These are phyloP conservation scores for Phaseolus coccineus DNA, from an alignment of 331 rosid species.

Conservation along the genomic window DNA sequence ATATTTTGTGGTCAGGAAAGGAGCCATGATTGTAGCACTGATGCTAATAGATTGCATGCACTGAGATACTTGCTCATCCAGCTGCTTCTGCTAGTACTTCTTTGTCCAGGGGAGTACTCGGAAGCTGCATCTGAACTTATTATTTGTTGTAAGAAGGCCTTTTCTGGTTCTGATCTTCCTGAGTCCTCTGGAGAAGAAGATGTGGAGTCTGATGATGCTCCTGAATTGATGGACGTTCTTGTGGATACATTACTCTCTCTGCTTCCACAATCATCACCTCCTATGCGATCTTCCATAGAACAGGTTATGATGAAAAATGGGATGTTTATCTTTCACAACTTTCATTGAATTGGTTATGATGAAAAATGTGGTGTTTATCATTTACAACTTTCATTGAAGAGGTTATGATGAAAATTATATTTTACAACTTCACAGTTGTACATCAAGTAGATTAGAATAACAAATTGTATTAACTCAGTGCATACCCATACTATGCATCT, in stretches of 20 bases:
- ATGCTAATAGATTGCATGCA: slow-evolving; percentile 73
- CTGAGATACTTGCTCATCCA: slow-evolving; percentile 88
- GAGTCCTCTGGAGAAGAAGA: slow-evolving; percentile 72
- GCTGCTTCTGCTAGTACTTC: slow-evolving; percentile 88
- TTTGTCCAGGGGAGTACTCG: slow-evolving; percentile 76
- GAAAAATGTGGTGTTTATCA: neutral
- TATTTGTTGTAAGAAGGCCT: slow-evolving; percentile 82
- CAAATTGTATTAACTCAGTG: neutral
- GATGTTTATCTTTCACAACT: slow-evolving; percentile 31
- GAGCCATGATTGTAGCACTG: slow-evolving; percentile 53
- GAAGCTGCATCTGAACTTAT: slow-evolving; percentile 89
- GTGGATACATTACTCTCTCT: slow-evolving; percentile 91
- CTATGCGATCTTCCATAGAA: slow-evolving; percentile 89
- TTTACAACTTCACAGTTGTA: slow-evolving; percentile 18
- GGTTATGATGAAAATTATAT: slow-evolving; percentile 55
- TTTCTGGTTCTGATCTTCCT: slow-evolving; percentile 64
- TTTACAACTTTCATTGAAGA: neutral
- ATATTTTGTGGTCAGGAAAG: slow-evolving; percentile 66
- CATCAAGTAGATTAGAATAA: neutral
- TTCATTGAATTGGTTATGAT: slow-evolving; percentile 76
- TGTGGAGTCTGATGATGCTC: slow-evolving; percentile 64
- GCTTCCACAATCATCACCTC: slow-evolving; percentile 91
- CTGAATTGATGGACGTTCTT: slow-evolving; percentile 88
- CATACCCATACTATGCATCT: neutral
- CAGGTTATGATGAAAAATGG: slow-evolving; percentile 64